Base-by-base conservation (phyloP, 306 rosid species). In the Prosopis cineraria region DNA sequence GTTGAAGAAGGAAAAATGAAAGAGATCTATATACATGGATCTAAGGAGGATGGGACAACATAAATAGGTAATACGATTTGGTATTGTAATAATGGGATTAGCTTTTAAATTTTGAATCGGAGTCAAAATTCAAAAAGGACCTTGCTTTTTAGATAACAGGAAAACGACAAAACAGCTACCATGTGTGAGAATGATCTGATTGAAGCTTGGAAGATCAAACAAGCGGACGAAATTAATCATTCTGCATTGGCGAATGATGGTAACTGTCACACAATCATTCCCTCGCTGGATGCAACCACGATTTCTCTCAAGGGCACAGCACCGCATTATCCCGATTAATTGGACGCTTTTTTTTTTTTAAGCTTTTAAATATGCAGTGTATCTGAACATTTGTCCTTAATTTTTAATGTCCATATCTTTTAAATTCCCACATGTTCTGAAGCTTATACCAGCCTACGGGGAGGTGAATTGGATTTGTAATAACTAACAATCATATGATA, bases 181-280 rank as follows among this genome's bases (percentile, higher is more conserved):
- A 24, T 25, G 70, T 60, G 73, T 44, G 36, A 80, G 77, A 71
- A 48, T 70, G 20, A 67, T 48, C 37, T 68, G 79, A 67, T 43
- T 58, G 13, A 20, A 75, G 47, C 73, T 22, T 68, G 47, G 43
- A 68, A 0, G 39, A 76, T 62, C 44, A 31, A 65, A 71, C 64
- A 74, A 72, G 59, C 12, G 64, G 62, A 81, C 78, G 69, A 78
- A 75, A 71, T 56, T 67, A 82, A 82, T 85, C 67, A 85, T 82
- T 85, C 78, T 74, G 84, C 53, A 29, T 77, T 63, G 69, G 36
- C 39, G 66, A 78, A 78, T 78, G 39, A 81, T 78, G 71, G 47
- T 41, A 70, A 74, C 83, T 78, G 60, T 34, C 53, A 56, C 40
- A 27, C 72, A 69, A 85, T 85, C 78, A 64, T 85, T 80, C 52